Conservation (phyloP, 2,329 filamentous ascomycete species). For the Fusarium aywerte region DNA sequence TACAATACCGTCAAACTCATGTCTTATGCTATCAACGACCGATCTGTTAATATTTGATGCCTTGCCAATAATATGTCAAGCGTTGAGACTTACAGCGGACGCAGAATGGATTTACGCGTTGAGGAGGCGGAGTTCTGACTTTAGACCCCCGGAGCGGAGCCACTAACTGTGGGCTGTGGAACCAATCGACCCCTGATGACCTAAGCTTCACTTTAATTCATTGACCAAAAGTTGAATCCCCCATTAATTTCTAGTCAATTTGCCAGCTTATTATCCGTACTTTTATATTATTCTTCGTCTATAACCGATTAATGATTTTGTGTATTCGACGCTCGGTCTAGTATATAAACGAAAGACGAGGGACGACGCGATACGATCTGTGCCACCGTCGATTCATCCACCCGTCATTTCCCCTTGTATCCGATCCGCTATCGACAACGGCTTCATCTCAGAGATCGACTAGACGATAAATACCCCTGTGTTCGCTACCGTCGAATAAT, state of each 20-base stretch:
- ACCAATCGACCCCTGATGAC: conserved; percentile 44
- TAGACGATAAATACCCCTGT: conserved; percentile 14
- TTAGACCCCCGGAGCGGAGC: conserved; percentile 21
- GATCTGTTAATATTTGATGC: background rate
- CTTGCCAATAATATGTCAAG: background rate
- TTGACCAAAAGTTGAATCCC: conserved; percentile 1
- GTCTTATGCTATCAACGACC: too few species aligned
- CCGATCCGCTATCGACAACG: conserved; percentile 11
- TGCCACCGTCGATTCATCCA: background rate
- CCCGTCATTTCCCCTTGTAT: conserved; percentile 3
- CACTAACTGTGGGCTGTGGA: conserved; percentile 27
- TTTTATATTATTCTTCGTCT: background rate
- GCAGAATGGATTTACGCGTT: conserved; percentile 28
- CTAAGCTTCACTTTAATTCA: conserved; percentile 34
- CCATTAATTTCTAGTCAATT: conserved; percentile 27
- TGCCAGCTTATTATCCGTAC: conserved; percentile 11
- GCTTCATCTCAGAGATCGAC: conserved; percentile 20
- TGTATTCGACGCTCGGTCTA: background rate
- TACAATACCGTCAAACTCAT: too few species aligned
- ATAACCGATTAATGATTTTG: conserved; percentile 13
- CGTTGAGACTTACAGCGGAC: conserved; percentile 2
- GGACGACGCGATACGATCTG: background rate
- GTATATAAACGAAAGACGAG: background rate
- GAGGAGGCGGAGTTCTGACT: conserved; percentile 31
- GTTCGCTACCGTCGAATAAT: conserved; percentile 26